These are phyloP conservation scores for Aspergillus nidulans DNA, from an alignment of 495 filamentous ascomycete genomes.

Conservation along the genomic window DNA sequence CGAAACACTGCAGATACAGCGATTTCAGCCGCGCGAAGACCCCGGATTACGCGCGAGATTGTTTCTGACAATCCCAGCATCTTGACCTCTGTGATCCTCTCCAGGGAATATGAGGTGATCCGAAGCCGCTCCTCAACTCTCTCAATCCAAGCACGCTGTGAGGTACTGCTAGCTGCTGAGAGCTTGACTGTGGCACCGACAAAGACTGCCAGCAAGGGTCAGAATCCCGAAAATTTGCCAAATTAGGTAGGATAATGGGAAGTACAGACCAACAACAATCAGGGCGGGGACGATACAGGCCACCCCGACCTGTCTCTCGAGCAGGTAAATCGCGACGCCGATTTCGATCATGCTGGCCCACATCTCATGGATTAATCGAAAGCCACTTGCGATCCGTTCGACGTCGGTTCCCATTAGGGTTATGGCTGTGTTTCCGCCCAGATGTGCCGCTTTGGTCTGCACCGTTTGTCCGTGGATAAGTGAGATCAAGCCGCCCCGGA, in stretches of 20 bases:
- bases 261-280: background rate
- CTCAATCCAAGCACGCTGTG: background rate
- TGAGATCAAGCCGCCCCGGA: too few species aligned
- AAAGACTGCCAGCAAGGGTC: too few species aligned
- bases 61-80: background rate
- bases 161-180: too few species aligned
- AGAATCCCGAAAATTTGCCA: too few species aligned
- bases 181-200: too few species aligned
- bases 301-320: conserved; percentile 1
- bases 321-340: background rate
- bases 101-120: background rate
- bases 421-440: background rate
- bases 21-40: background rate
- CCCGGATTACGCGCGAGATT: background rate
- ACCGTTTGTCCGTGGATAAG: conserved; percentile 1
- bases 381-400: background rate
- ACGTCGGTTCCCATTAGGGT: conserved; percentile 7
- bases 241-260: background rate
- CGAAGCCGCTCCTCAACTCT: background rate
- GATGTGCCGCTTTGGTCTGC: background rate
- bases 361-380: background rate
- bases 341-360: conserved; percentile 6
- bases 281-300: background rate
- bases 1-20: background rate
- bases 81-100: conserved; percentile 1